These are phyloP conservation scores for Sporothrix schenckii DNA, from an alignment of 2,329 filamentous ascomycete species.

Conservation along the genomic window DNA sequence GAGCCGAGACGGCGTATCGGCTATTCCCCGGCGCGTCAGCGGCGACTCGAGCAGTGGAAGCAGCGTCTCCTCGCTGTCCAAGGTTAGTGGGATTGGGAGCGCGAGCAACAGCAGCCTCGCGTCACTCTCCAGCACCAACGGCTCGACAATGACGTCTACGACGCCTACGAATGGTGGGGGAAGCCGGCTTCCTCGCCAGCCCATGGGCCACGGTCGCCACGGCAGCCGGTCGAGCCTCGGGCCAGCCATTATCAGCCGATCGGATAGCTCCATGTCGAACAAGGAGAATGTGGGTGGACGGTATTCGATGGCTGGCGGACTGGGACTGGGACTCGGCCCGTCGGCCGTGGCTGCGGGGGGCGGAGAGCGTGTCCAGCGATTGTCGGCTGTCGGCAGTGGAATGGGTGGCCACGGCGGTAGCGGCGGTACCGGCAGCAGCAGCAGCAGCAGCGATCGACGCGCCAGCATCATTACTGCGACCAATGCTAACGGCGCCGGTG, in stretches of 20 bases:
- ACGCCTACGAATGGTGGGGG: slow-evolving; percentile 24
- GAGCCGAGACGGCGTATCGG: slow-evolving; percentile 41
- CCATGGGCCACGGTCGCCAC: slow-evolving; percentile 34
- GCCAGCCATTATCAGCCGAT: slow-evolving; percentile 36
- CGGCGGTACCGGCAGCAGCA: background rate
- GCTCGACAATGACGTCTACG: slow-evolving; percentile 16
- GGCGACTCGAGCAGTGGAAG: slow-evolving; percentile 39
- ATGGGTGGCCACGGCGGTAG: slow-evolving; percentile 2
- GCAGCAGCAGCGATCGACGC: slow-evolving; percentile 14
- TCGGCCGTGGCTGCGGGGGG: background rate
- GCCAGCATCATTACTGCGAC: slow-evolving; percentile 1
- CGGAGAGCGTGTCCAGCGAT: slow-evolving; percentile 27
- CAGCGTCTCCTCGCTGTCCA: slow-evolving; percentile 33
- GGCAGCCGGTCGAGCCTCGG: slow-evolving; percentile 40
- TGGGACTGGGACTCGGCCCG: slow-evolving; percentile 22
- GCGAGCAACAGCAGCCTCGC: slow-evolving; percentile 29
- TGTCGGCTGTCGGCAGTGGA: slow-evolving; percentile 33
- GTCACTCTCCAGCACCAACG: slow-evolving; percentile 21
- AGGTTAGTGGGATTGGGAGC: slow-evolving; percentile 29
- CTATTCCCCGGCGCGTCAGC: slow-evolving; percentile 43
- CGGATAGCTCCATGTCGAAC: slow-evolving; percentile 38
- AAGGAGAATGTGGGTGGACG: slow-evolving; percentile 38
- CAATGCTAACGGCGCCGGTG: background rate
- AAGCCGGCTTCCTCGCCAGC: slow-evolving; percentile 42
- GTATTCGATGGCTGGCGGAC: slow-evolving; percentile 16